Conservation (phyloP, 192 early-diverging fungal genomes). For the Backusella australiensis region DNA sequence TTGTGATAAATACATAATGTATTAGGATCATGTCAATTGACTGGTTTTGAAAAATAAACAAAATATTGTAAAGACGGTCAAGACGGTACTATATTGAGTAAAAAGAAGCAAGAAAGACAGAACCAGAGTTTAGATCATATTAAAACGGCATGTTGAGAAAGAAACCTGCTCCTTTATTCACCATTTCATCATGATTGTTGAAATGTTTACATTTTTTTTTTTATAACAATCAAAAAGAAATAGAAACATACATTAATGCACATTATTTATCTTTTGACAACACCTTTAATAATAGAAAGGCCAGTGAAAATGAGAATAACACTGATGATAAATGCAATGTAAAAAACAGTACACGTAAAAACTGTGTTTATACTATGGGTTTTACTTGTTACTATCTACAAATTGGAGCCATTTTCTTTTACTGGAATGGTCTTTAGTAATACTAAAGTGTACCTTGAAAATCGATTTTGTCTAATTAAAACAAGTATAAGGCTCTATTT, state of each 20-base stretch:
- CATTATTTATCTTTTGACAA: not conserved
- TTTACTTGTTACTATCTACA: too few relatives aligned
- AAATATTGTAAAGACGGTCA: not conserved
- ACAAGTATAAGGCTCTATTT: not conserved
- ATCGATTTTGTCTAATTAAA: not conserved
- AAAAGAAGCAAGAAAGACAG: not conserved
- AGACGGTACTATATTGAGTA: not conserved
- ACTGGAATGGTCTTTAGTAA: not conserved
- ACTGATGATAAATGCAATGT: not conserved
- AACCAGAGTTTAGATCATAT: not conserved
- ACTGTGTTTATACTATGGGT: too few relatives aligned
- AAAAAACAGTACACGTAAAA: not conserved
- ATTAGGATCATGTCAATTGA: not conserved
- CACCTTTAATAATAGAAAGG: not conserved
- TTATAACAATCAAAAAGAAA: too few relatives aligned
- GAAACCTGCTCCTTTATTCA: not conserved
- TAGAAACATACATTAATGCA: not conserved
- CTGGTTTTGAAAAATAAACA: not conserved
- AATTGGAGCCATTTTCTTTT: too few relatives aligned
- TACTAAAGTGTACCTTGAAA: not conserved
- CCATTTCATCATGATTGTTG: not conserved
- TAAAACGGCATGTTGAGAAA: not conserved
- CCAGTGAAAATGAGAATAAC: not conserved
- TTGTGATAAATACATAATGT: not conserved
- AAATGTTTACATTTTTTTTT: not conserved